Evolutionary conservation across 2,329 filamentous ascomycete genomes (phyloP).

Genomic region (Ascochyta viciae-villosae): DNA sequence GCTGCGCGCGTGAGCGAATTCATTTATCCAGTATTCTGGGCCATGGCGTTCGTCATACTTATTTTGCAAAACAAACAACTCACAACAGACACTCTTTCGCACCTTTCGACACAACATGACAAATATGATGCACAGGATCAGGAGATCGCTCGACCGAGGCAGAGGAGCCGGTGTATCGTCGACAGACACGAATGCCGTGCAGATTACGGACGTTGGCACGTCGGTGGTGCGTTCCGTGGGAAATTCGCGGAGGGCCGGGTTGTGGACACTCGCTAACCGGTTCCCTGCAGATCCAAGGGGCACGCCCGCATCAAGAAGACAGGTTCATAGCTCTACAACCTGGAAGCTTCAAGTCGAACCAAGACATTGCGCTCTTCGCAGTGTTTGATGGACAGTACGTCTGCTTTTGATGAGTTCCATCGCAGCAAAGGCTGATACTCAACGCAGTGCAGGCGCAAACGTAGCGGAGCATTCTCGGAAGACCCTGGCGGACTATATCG

Average conservation of each 20-base stretch:
- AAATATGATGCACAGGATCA: conserved; percentile 18
- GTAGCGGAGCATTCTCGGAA: conserved; percentile 24
- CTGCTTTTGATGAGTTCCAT: background rate
- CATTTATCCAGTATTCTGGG: conserved; percentile 8
- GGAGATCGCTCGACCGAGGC: conserved; percentile 11
- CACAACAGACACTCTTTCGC: background rate
- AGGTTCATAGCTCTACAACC: conserved; percentile 27
- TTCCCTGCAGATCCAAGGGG: conserved; percentile 29
- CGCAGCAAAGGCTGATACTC: conserved; percentile 2
- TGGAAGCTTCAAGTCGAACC: conserved; percentile 28
- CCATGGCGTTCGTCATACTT: conserved; percentile 32
- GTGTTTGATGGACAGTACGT: conserved; percentile 38
- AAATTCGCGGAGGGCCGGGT: conserved; percentile 1
- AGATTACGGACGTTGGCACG: conserved; percentile 9
- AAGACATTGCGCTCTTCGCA: conserved; percentile 32
- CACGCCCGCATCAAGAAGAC: conserved; percentile 33
- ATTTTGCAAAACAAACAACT: conserved; percentile 3
- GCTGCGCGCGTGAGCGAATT: background rate
- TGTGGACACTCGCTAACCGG: conserved; percentile 25
- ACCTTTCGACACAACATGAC: conserved; percentile 13
- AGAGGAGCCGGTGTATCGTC: conserved; percentile 3
- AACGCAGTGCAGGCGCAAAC: conserved; percentile 27
- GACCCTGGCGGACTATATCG: conserved; percentile 28
- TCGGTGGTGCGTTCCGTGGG: conserved; percentile 11
- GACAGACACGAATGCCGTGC: background rate